Conservation (phyloP, 768 basidiomycete genomes). For the Serendipita sp. region DNA sequence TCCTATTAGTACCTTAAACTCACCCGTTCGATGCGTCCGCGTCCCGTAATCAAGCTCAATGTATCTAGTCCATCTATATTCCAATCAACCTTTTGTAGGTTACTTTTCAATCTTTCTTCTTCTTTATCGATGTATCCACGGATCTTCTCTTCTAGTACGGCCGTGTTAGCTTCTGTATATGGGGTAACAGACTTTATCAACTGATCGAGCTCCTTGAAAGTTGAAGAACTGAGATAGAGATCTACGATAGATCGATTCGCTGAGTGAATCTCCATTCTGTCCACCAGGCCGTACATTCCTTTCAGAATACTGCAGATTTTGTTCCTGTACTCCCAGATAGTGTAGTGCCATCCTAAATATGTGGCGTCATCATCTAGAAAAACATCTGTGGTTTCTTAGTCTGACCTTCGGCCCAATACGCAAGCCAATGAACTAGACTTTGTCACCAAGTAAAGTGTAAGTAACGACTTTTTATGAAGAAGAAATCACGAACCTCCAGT, state of each 20-base stretch:
- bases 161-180: slow-evolving; percentile 11
- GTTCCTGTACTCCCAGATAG: slow-evolving; percentile 6
- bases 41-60: too few species aligned
- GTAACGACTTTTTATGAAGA: neutral
- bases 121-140: slow-evolving; percentile 13
- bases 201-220: neutral
- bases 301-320: slow-evolving; percentile 10
- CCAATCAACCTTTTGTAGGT: too few species aligned
- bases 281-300: slow-evolving; percentile 11
- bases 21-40: slow-evolving; percentile 14
- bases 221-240: slow-evolving; percentile 15
- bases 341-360: slow-evolving; percentile 15
- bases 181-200: slow-evolving; percentile 10
- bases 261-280: slow-evolving; percentile 8
- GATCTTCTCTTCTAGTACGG: slow-evolving; percentile 16
- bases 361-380: too few species aligned
- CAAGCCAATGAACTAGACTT: neutral
- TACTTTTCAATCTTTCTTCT: too few species aligned
- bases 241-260: slow-evolving; percentile 15
- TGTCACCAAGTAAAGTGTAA: neutral
- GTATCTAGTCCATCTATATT: too few species aligned
- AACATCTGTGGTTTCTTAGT: neutral
- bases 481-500: slow-evolving; percentile 18
- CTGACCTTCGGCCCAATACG: neutral
- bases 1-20: too few species aligned